Evolutionary conservation across 768 basidiomycete species (phyloP), one percentile per base, ranked within the genome.

Genomic region (Leccinum boreale): DNA sequence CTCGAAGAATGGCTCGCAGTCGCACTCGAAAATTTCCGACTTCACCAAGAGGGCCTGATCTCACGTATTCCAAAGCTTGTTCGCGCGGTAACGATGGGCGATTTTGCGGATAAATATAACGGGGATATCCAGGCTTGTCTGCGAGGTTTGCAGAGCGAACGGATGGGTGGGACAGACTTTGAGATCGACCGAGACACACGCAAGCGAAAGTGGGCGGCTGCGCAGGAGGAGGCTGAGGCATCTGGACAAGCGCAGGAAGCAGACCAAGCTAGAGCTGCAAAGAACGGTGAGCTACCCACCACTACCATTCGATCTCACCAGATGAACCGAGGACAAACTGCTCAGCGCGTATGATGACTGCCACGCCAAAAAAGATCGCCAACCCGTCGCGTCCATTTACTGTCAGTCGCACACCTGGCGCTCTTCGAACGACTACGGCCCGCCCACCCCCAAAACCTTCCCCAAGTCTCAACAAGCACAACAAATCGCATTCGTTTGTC

Each of bases 191-290:
- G 81, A 62, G 83, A 78, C 54, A 84, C 85, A 56, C 79, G 86
- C 58, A 92, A 92, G 70, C 75, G 90, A 62, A 91, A 91, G 70
- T 89, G 87, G 87, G 81, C 85, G 4, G 86, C 82, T 17, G 80
- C 82, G 52, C 73, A 76, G 63, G 85, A 87, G 65, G 82, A 85
- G 50, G 76, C 72, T 10, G 80, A 79, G 26, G 70, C 71, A 29
- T 77, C 77, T 50, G 74, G 74, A 33, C 70, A 52, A n/a, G 60
- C 19, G 1, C 47, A 59, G 6, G 51, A 52, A 14, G 62, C 33
- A 1, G 77, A 70, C 3, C 59, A 55, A 11, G 45, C 28, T 10
- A 81, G 84, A 63, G 79, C 80, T 0, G 36, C 74, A 36, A 90
- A 90, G 76, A 84, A 75, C 66, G 86, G 89, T 89, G 55, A 42